Percentiles rank a stretch among this genome's conserved stretches.
These are phyloP conservation scores for Pseudogymnoascus sp. DNA, from an alignment of 2,329 filamentous ascomycete genomes.

Conservation along the genomic window DNA sequence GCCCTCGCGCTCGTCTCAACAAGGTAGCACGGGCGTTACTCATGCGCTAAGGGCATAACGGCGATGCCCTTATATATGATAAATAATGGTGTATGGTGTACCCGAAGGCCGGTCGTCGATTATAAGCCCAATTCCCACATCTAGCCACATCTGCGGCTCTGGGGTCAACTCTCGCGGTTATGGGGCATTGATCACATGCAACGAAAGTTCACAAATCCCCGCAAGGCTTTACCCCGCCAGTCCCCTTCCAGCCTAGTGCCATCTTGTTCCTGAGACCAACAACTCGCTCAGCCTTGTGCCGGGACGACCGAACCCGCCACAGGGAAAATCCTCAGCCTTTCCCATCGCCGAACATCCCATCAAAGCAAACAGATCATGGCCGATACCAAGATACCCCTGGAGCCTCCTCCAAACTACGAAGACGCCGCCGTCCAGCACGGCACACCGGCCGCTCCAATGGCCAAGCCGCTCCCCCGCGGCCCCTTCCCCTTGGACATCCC, in stretches of 20 bases:
- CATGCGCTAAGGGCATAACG: background rate
- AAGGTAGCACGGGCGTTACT: background rate
- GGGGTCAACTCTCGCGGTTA: background rate
- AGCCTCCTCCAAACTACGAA: slow-evolving; percentile 19
- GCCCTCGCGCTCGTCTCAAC: slow-evolving; percentile 1
- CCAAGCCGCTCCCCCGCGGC: slow-evolving; percentile 30
- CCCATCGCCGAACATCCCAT: background rate
- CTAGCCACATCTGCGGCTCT: slow-evolving; percentile 2
- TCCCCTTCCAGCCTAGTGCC: background rate
- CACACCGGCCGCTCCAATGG: slow-evolving; percentile 7
- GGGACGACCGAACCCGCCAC: background rate
- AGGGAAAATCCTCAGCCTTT: background rate
- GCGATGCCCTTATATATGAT: slow-evolving; percentile 1
- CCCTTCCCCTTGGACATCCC: slow-evolving; percentile 70
- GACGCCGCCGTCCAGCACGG: slow-evolving; percentile 10
- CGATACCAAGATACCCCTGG: slow-evolving; percentile 11
- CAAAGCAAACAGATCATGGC: background rate
- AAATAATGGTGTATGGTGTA: background rate
- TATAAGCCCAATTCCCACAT: background rate
- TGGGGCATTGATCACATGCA: slow-evolving; percentile 3
- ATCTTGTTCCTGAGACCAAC: background rate
- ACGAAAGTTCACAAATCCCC: slow-evolving; percentile 1
- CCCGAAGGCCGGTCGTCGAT: background rate
- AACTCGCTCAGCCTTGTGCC: background rate
- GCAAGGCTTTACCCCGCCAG: slow-evolving; percentile 1